These are phyloP conservation scores for Seiridium unicorne DNA, from an alignment of 2,329 filamentous ascomycete species.

Conservation along the genomic window DNA sequence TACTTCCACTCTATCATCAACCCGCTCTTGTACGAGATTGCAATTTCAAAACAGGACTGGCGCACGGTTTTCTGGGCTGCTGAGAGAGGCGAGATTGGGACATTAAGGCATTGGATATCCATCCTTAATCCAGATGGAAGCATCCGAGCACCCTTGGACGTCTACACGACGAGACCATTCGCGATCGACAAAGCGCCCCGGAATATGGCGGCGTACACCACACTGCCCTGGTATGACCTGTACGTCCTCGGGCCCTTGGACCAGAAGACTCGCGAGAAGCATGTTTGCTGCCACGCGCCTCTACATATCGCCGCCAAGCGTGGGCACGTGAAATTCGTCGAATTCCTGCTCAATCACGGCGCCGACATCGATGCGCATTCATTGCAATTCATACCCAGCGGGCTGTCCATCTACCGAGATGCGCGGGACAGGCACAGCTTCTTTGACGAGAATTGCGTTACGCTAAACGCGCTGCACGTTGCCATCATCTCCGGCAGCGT, in stretches of 20 bases:
- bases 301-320: not conserved
- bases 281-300: not conserved
- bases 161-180: not conserved
- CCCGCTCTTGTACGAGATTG: not conserved
- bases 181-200: too few species aligned
- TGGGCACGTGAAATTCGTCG: not conserved
- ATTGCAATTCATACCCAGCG: not conserved
- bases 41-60: not conserved
- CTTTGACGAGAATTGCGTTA: not conserved
- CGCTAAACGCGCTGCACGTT: not conserved
- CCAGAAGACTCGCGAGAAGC: not conserved
- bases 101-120: not conserved
- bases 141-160: not conserved
- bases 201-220: not conserved
- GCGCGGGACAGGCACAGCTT: not conserved
- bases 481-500: not conserved
- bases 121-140: not conserved
- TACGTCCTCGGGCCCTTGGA: not conserved
- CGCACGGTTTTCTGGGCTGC: slow-evolving; percentile 3
- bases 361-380: not conserved
- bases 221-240: not conserved
- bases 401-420: not conserved
- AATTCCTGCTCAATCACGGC: slow-evolving; percentile 2
- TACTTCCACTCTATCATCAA: not conserved
- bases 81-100: not conserved